Base-by-base conservation (phyloP, 176 grass and related monocot genomes). In the Secale cereale region DNA sequence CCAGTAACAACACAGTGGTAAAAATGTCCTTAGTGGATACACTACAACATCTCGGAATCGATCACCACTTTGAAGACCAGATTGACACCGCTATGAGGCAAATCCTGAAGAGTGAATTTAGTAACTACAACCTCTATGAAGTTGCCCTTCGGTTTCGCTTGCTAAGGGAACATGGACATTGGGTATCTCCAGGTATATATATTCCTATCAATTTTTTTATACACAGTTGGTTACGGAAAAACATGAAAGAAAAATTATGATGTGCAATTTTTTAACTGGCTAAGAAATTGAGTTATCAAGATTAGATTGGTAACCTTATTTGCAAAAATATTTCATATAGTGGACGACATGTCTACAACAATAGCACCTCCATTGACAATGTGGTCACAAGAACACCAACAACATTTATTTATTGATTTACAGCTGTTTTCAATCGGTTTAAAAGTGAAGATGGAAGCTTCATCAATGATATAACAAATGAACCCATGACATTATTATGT, bases 351-450 rank as follows among this genome's bases (percentile, higher is more conserved):
- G 14, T 28, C 12, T 64, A 15, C 13, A 12, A 64, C 61, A 29
- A 15, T 15, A 7, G 26, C 29, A 64, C 14, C 14, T 48, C 14
- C 45, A 5, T 48, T 48, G 45, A 48, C 45, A 48, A 48, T 48
- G 45, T 48, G 45, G 45, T 48, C 45, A 48, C 45, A 1, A 48
- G 56, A 22, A 9, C 3, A 59, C 19, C 22, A 9, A 48, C 45
- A 14, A 59, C 19, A 59, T 59, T 23, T 22, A n/a, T 59, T n/a
- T 8, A n/a, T n/a, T 8, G 8, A 22, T 33, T 4, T 61, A 74
- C 37, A 88, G 86, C 83, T 16, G 81, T 65, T 74, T 84, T 88
- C 27, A 64, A 64, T 31, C 63, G 19, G 9, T 73, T 88, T 54
- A 88, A 3, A 20, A 4, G 19, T 22, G 64, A 35, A 77, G 80